These are phyloP conservation scores for Paragyromitra xinjiangensis DNA, from an alignment of 495 filamentous ascomycete genomes.

Conservation along the genomic window DNA sequence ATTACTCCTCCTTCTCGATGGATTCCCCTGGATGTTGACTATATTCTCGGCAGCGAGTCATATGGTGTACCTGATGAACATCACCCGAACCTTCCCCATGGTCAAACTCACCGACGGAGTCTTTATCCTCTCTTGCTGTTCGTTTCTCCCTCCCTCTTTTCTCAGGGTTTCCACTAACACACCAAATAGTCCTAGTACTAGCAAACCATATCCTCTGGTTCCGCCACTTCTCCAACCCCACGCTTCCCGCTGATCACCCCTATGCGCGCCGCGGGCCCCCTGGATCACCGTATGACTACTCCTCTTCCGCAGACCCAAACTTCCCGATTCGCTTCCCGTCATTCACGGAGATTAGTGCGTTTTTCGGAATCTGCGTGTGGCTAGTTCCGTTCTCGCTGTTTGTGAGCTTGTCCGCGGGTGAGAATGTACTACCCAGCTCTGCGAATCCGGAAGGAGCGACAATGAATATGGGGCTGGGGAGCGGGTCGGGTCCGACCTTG, in stretches of 20 bases:
- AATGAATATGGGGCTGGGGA: conserved; percentile 68
- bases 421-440: conserved; percentile 85
- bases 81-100: conserved; percentile 54
- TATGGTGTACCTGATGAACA: conserved; percentile 85
- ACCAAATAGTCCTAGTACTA: conserved; percentile 72
- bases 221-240: conserved; percentile 80
- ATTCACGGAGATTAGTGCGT: conserved; percentile 94
- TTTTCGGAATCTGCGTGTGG: conserved; percentile 97
- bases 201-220: conserved; percentile 98
- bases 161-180: neutral
- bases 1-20: conserved; percentile 79
- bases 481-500: conserved; percentile 52
- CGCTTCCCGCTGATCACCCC: conserved; percentile 59
- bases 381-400: conserved; percentile 95
- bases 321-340: conserved; percentile 73
- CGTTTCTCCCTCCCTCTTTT: conserved; percentile 26
- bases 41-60: conserved; percentile 82
- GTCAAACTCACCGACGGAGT: conserved; percentile 89
- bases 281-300: conserved; percentile 49
- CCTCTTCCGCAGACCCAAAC: conserved; percentile 64
- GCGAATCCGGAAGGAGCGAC: conserved; percentile 59
- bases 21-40: conserved; percentile 79
- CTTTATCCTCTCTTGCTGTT: conserved; percentile 85
- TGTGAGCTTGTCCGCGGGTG: conserved; percentile 87
- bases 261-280: conserved; percentile 40